Base-by-base conservation (phyloP, 352 stramenopile species). In the Globisporangium radiosum region DNA sequence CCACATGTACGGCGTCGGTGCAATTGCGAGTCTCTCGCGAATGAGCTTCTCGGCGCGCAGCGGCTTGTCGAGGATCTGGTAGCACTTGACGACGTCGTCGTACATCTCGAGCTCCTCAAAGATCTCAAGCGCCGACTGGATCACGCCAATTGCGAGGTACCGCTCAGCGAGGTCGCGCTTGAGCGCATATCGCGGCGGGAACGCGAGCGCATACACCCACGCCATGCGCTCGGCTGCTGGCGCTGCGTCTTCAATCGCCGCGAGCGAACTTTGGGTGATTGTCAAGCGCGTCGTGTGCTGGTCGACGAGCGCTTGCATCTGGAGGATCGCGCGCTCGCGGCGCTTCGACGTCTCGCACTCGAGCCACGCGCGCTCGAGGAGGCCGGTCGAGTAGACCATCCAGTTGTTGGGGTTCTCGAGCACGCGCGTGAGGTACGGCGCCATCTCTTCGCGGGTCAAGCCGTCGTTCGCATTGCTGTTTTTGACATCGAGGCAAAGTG, bases 81-180 rank as follows among this genome's bases (percentile, higher is more conserved):
- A 98, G 68, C 94, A 99, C 68, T 98, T 92, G 7, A 98, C 92
- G 11, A 98, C 91, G 62, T 98, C 91, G 72, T 98, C 94, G 94
- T 94, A 99, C 60, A 98, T 89, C 59, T 98, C 89, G 11, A 99
- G 81, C 61, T 98, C 87, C 62, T 96, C 78, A 59, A 89, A 99
- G 45, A 98, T 90, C 69, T 96, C 90, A 39, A 97, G 78, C 52
- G 95, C 95, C 65, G 87, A 97, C 11, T 76, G 70, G 39, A 88
- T 62, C 25, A 92, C 87, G 19, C 94, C 92, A 43, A 98, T 77
- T 50, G 88, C 86, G 9, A 95, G 81, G 76, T 98, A 98, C 25
- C 92, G 79, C 57, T 98, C 87, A 5, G 87, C 92, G 33, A 99
- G 75, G 68, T 98, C 90, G 43, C 87, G 81, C 66, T 98, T 92